Percentiles rank a stretch among this genome's conserved stretches.
Conservation (phyloP, 2,329 filamentous ascomycete genomes). For the Hymenotorrendiella dingleyae region DNA sequence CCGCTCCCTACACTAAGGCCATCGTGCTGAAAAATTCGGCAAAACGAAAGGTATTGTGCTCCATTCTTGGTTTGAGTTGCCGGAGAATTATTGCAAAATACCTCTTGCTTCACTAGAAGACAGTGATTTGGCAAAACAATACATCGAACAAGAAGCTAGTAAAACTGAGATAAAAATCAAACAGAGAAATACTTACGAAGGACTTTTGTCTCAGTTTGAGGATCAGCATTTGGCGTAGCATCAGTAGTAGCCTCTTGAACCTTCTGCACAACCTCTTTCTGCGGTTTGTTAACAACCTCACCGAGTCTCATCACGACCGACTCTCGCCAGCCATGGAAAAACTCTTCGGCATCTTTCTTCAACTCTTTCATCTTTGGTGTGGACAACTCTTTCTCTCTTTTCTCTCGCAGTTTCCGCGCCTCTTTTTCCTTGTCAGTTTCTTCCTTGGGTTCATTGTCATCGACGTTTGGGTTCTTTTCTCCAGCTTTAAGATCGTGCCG, state of each 20-base stretch:
- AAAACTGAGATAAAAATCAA: not conserved
- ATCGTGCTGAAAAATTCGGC: too few relatives aligned
- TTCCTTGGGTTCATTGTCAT: constrained; percentile 23
- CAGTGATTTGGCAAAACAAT: not conserved
- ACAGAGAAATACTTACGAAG: constrained; percentile 24
- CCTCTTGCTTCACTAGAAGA: too few relatives aligned
- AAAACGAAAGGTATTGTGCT: too few relatives aligned
- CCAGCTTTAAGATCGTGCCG: constrained; percentile 25
- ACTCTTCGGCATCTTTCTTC: constrained; percentile 61
- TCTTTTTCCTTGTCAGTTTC: constrained; percentile 30
- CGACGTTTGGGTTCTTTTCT: constrained; percentile 33
- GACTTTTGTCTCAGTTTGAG: constrained; percentile 21
- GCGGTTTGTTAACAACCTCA: constrained; percentile 55
- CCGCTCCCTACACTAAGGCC: too few relatives aligned
- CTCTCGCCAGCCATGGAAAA: constrained; percentile 78
- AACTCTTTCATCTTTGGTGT: constrained; percentile 53
- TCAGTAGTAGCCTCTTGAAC: constrained; percentile 26
- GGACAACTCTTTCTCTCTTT: constrained; percentile 43
- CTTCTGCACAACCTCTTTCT: constrained; percentile 33
- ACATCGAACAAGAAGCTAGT: not conserved
- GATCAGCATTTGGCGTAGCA: constrained; percentile 18
- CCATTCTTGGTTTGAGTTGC: too few relatives aligned
- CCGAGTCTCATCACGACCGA: constrained; percentile 63
- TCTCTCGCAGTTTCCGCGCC: constrained; percentile 26
- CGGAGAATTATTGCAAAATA: too few relatives aligned